Evolutionary conservation across 164 flowering plant genomes (phyloP).

Genomic region (Umbilicus rupestris): DNA sequence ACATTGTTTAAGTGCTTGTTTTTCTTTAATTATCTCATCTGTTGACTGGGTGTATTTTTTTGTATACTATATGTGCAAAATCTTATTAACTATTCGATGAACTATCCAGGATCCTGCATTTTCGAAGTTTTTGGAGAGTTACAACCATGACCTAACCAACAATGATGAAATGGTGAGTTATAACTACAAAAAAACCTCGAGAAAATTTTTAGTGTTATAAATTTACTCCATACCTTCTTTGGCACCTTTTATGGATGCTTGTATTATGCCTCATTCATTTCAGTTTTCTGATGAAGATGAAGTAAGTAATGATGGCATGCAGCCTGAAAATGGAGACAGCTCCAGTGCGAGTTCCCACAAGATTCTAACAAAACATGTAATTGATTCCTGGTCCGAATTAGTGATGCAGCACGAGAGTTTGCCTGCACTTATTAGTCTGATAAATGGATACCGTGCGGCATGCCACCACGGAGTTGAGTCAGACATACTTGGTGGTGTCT

Average conservation of each 20-base stretch:
- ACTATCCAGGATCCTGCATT: constrained; percentile 61
- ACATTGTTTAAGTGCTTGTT: not conserved
- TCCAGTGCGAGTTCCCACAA: constrained; percentile 16
- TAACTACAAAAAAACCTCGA: not conserved
- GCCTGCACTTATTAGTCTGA: constrained; percentile 43
- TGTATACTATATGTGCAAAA: not conserved
- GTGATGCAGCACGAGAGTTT: constrained; percentile 35
- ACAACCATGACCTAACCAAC: constrained; percentile 19
- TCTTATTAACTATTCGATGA: not conserved
- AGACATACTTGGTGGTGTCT: constrained; percentile 16
- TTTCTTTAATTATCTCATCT: not conserved
- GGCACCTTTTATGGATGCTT: not conserved
- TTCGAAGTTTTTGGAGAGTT: constrained; percentile 43
- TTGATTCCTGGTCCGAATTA: constrained; percentile 43
- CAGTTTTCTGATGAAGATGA: constrained; percentile 69
- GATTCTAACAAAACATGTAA: constrained; percentile 27
- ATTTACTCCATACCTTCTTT: too few relatives aligned
- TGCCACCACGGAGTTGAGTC: constrained; percentile 60
- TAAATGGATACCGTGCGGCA: constrained; percentile 72
- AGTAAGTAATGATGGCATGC: constrained; percentile 20
- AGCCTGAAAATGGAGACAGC: constrained; percentile 16
- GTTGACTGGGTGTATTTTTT: not conserved
- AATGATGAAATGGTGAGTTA: constrained; percentile 40
- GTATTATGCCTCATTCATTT: not conserved
- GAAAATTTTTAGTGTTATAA: too few relatives aligned